Percentiles rank a stretch among this genome's conserved stretches.
Conservation (phyloP, 2,329 filamentous ascomycete genomes). For the Eutypella sp. region DNA sequence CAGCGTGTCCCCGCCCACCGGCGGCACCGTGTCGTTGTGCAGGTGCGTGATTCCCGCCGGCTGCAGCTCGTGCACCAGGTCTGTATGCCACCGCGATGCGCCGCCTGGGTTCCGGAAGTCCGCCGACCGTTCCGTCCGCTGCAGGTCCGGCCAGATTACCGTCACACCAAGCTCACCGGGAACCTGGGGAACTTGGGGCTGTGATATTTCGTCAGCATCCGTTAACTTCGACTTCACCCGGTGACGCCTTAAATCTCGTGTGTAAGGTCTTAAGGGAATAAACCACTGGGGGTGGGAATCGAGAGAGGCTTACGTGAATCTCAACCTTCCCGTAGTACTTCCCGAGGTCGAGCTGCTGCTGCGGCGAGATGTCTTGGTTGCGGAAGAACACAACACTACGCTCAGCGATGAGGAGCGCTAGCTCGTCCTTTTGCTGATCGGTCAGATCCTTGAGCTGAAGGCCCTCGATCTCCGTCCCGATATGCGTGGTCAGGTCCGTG, state of each 20-base stretch:
- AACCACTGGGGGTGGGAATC: not conserved
- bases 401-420: constrained; percentile 58
- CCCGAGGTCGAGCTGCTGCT: constrained; percentile 59
- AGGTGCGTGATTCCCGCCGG: constrained; percentile 67
- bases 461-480: constrained; percentile 61
- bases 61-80: constrained; percentile 66
- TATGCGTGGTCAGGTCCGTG: constrained; percentile 55
- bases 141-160: constrained; percentile 66
- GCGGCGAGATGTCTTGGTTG: constrained; percentile 56
- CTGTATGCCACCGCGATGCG: constrained; percentile 64
- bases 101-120: constrained; percentile 64
- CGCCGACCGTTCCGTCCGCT: constrained; percentile 54
- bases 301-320: constrained; percentile 50
- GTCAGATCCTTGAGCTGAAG: constrained; percentile 59
- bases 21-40: constrained; percentile 63
- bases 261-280: not conserved
- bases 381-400: constrained; percentile 63
- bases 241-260: not conserved
- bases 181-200: constrained; percentile 68
- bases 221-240: not conserved
- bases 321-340: constrained; percentile 62
- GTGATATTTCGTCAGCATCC: not conserved
- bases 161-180: constrained; percentile 60
- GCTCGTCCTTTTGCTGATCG: constrained; percentile 54
- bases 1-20: constrained; percentile 63